Evolutionary conservation across 1,284 basidiomycete genomes (phyloP).

Genomic region (Pseudozyma thailandica): DNA sequence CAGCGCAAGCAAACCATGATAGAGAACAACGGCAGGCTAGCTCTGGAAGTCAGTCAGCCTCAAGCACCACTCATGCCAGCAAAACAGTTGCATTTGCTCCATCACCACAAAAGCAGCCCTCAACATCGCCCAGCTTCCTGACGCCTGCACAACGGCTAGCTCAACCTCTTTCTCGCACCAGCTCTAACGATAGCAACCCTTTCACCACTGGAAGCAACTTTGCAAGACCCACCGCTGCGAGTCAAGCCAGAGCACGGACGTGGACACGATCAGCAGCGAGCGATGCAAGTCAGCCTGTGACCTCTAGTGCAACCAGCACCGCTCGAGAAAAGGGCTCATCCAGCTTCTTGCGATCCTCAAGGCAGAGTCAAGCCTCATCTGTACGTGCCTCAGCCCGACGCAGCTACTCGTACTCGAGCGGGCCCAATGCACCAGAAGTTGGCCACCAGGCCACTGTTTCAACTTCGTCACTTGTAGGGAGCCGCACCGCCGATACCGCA

Average conservation of each 20-base stretch:
- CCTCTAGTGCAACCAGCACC: not conserved
- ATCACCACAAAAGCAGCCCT: conserved; percentile 56
- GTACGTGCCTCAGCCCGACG: conserved; percentile 24
- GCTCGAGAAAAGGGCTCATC: conserved; percentile 11
- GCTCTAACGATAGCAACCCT: conserved; percentile 10
- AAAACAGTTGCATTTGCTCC: conserved; percentile 62
- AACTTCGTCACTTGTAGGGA: conserved; percentile 1
- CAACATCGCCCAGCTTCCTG: conserved; percentile 18
- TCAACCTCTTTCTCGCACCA: conserved; percentile 21
- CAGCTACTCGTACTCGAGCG: conserved; percentile 37
- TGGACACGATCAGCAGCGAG: conserved; percentile 29
- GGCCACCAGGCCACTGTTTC: not conserved
- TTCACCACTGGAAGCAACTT: conserved; percentile 28
- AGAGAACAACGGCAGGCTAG: conserved; percentile 17
- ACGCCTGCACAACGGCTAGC: conserved; percentile 3
- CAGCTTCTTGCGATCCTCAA: conserved; percentile 6
- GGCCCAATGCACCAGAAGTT: conserved; percentile 7
- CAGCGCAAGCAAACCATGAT: not conserved
- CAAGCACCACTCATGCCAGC: conserved; percentile 6
- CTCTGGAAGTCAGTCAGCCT: conserved; percentile 13
- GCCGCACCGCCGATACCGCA: conserved; percentile 2
- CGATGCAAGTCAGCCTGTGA: conserved; percentile 18
- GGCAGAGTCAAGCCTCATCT: conserved; percentile 13
- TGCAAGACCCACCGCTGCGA: conserved; percentile 52
- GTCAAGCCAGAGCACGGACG: conserved; percentile 42